phyloP scores from a whole-genome alignment of 2,329 filamentous ascomycete genomes.

The Aspergillus quadricinctus region DNA sequence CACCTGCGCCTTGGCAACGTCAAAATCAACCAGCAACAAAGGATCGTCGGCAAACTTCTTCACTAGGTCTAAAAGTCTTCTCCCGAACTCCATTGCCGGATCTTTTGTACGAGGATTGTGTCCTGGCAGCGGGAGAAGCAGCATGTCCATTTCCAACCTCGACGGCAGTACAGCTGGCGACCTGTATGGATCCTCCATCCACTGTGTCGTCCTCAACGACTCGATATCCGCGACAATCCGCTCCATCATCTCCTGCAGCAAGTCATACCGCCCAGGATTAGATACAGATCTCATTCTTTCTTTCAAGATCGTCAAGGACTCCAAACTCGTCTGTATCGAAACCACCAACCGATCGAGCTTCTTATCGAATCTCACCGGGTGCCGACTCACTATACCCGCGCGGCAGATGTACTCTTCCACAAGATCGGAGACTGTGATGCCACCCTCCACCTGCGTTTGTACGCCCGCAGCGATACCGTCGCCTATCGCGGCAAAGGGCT shows the following conservation, averaged over 20 bases:
- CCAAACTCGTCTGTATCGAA: background rate
- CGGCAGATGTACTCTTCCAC: conserved; percentile 6
- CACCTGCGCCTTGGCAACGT: background rate
- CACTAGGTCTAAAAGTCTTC: background rate
- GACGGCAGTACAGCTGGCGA: background rate
- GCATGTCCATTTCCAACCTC: background rate
- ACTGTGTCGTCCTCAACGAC: background rate
- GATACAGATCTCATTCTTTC: background rate
- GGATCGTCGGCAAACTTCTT: background rate
- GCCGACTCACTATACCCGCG: background rate
- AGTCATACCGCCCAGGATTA: background rate
- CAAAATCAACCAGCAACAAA: background rate
- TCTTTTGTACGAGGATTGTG: background rate
- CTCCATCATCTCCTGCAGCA: background rate
- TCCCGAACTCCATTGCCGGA: background rate
- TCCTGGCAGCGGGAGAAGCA: background rate
- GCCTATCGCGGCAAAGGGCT: background rate
- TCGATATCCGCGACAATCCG: conserved; percentile 1
- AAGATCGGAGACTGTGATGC: conserved; percentile 2
- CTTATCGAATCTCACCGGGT: conserved; percentile 1
- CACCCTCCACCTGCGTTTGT: background rate
- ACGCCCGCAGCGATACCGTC: background rate
- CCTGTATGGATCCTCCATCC: background rate
- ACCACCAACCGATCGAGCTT: background rate
- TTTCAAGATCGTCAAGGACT: background rate